A percentile compares a stretch with the other conserved stretches of the same genome.
These are phyloP conservation scores for Plantago ovata DNA, from an alignment of 257 asterid genomes.

Conservation along the genomic window DNA sequence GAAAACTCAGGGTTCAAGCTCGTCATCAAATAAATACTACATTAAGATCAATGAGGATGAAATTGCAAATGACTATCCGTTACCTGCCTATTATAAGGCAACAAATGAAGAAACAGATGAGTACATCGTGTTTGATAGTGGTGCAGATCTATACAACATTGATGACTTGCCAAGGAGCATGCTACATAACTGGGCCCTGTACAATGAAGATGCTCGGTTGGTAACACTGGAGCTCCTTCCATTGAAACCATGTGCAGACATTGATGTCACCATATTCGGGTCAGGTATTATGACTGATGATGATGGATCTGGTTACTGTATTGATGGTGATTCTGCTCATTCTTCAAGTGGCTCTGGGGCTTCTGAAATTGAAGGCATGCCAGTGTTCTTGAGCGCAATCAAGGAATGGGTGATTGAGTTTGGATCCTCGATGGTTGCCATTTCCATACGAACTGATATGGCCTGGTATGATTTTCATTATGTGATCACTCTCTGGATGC, in stretches of 20 bases:
- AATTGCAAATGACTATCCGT: conserved; percentile 89
- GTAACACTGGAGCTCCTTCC: conserved; percentile 93
- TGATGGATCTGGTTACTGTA: conserved; percentile 84
- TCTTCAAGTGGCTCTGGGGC: conserved; percentile 50
- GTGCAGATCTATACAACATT: conserved; percentile 37
- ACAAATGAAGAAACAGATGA: conserved; percentile 75
- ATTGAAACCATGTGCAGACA: conserved; percentile 82
- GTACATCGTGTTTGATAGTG: conserved; percentile 70
- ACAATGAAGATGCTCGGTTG: conserved; percentile 88
- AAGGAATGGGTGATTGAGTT: conserved; percentile 96
- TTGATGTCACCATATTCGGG: conserved; percentile 86
- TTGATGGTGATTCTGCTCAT: conserved; percentile 55
- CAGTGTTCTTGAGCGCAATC: conserved; percentile 71
- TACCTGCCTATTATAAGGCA: conserved; percentile 79
- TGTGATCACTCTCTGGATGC: not conserved
- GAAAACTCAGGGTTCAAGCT: conserved; percentile 45
- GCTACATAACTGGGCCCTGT: conserved; percentile 92
- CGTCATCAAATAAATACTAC: conserved; percentile 59
- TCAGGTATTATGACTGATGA: conserved; percentile 76
- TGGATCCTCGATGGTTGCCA: conserved; percentile 73
- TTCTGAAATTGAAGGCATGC: conserved; percentile 68
- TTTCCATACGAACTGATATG: conserved; percentile 85
- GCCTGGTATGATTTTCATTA: conserved; percentile 60
- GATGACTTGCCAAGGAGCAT: conserved; percentile 72
- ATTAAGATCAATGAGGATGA: conserved; percentile 95